A percentile compares a stretch with the other conserved stretches of the same genome.
phyloP scores from a whole-genome alignment of 2,329 filamentous ascomycete species.

The Cercospora sp. region DNA sequence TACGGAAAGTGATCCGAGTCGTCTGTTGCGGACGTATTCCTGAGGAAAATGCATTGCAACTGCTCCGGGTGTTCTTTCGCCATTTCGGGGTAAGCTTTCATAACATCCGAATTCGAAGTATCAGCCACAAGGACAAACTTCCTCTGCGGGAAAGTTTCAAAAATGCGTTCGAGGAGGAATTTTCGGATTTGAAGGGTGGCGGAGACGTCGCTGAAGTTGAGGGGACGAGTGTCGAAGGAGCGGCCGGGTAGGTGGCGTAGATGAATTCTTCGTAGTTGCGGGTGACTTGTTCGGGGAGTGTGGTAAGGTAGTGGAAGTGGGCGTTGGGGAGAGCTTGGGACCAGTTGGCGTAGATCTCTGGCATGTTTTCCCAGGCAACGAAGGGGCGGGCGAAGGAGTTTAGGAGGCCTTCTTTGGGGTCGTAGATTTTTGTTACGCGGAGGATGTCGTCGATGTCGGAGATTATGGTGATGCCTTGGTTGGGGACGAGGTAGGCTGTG shows the following conservation, averaged over 20 bases:
- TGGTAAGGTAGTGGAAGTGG: constrained; percentile 82
- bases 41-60: constrained; percentile 74
- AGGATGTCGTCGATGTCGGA: constrained; percentile 81
- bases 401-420: constrained; percentile 70
- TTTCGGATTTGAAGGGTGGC: constrained; percentile 71
- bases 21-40: constrained; percentile 73
- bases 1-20: constrained; percentile 69
- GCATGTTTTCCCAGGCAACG: constrained; percentile 76
- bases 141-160: constrained; percentile 71
- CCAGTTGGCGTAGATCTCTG: constrained; percentile 76
- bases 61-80: constrained; percentile 67
- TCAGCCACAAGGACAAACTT: constrained; percentile 77
- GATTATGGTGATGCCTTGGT: constrained; percentile 68
- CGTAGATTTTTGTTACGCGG: constrained; percentile 77
- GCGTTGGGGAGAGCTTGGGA: constrained; percentile 63
- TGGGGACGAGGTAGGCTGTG: constrained; percentile 74
- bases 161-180: constrained; percentile 69
- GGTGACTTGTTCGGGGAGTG: constrained; percentile 75
- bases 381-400: constrained; percentile 76
- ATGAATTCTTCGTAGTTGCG: constrained; percentile 79
- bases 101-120: constrained; percentile 74
- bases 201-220: constrained; percentile 76
- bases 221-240: constrained; percentile 73
- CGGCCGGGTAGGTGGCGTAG: constrained; percentile 73
- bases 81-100: constrained; percentile 58